Base-by-base conservation (phyloP, 306 rosid genomes). In the Senna tora region DNA sequence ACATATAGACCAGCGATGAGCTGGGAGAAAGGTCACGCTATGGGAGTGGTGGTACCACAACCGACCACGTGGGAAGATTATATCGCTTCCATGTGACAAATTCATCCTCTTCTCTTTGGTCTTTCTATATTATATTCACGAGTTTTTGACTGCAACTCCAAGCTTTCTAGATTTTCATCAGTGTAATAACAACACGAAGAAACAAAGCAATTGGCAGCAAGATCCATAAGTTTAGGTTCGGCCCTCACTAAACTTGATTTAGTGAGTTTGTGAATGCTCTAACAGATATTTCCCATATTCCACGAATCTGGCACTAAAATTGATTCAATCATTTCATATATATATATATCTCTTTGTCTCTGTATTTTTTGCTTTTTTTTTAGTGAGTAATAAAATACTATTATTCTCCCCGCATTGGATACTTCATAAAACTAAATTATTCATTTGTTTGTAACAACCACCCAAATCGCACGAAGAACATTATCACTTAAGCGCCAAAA, bases 31-130 rank as follows among this genome's bases (percentile, higher is more conserved):
- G 73, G 50, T 70, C 9, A 46, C 63, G 47, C 55, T 38, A 42
- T 7, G 17, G 77, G 74, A 17, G 47, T 60, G 66, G 47, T 60
- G 66, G 66, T 47, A 78, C 83, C 84, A 75, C 85, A 65, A 50
- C 73, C 47, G 1, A 77, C 77, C 83, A 81, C 80, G 84, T 77
- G 86, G 74, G 57, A 17, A 72, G 33, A 77, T 61, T 77, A 52
- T 71, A 65, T 56, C 80, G 30, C 9, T 4, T 67, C 63, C 85
- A 52, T 75, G 69, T 74, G 79, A 74, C 39, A 43, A 54, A 56
- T 61, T 64, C 67, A 33, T 9, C 77, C 53, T 49, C 16, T 64
- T 19, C 28, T 59, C 66, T 69, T 17, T 51, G 45, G 19, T 32
- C 17, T 45, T 49, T 68, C 66, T 5, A 33, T 13, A 43, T 43